A percentile compares a stretch with the other conserved stretches of the same genome.
Conservation (phyloP, 2,329 filamentous ascomycete genomes). For the Talaromyces funiculosus region DNA sequence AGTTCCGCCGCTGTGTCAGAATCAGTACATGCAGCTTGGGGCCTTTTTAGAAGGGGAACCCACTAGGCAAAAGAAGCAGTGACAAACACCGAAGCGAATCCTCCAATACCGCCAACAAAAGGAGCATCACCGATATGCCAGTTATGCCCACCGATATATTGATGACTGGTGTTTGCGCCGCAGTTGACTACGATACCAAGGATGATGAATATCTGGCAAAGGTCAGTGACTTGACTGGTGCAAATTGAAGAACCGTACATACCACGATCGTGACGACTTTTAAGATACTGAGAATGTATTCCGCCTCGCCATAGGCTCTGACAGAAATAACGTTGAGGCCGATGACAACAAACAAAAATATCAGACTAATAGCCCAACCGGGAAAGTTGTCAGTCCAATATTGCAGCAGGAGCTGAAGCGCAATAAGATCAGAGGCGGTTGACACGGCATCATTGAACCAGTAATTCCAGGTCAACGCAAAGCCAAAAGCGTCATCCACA, state of each 20-base stretch:
- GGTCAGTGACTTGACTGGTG: not conserved
- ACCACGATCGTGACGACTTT: slow-evolving; percentile 40
- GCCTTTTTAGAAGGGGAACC: not conserved
- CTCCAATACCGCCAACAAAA: slow-evolving; percentile 60
- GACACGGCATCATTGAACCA: slow-evolving; percentile 63
- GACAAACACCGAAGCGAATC: slow-evolving; percentile 60
- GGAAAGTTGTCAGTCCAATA: slow-evolving; percentile 61
- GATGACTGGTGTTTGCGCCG: slow-evolving; percentile 50
- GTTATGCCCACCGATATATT: slow-evolving; percentile 55
- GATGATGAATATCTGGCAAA: slow-evolving; percentile 53
- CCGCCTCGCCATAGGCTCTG: slow-evolving; percentile 49
- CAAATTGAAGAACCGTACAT: slow-evolving; percentile 28
- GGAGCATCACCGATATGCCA: slow-evolving; percentile 57
- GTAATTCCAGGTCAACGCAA: slow-evolving; percentile 43
- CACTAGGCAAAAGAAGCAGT: slow-evolving; percentile 57
- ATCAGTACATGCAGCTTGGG: slow-evolving; percentile 13
- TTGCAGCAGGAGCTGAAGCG: slow-evolving; percentile 52
- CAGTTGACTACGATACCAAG: slow-evolving; percentile 56
- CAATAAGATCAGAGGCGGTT: slow-evolving; percentile 56
- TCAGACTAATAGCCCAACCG: slow-evolving; percentile 57
- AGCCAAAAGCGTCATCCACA: slow-evolving; percentile 41
- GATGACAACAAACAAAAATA: slow-evolving; percentile 55
- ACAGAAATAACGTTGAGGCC: slow-evolving; percentile 50
- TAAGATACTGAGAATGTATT: slow-evolving; percentile 39
- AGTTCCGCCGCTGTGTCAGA: slow-evolving; percentile 46